These are phyloP conservation scores for Calonectria fujianensis DNA, from an alignment of 2,329 filamentous ascomycete genomes.

Conservation along the genomic window DNA sequence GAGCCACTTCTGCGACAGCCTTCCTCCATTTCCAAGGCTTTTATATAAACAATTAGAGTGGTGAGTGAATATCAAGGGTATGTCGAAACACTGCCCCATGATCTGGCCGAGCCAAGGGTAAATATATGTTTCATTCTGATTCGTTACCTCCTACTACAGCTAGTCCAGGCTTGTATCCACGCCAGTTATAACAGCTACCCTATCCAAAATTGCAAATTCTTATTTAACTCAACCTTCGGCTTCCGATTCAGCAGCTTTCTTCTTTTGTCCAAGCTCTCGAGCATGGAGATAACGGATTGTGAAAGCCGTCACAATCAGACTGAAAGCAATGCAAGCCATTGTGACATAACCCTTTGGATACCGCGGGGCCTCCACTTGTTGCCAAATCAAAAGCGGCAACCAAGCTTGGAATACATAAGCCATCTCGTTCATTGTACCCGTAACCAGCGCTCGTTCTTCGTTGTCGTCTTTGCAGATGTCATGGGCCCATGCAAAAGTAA, in stretches of 20 bases:
- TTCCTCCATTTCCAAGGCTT: background rate
- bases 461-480: slow-evolving; percentile 72
- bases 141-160: background rate
- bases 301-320: slow-evolving; percentile 70
- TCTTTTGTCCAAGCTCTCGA: slow-evolving; percentile 24
- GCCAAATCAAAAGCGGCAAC: slow-evolving; percentile 80
- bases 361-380: slow-evolving; percentile 76
- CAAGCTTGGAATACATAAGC: slow-evolving; percentile 82
- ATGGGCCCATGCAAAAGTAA: slow-evolving; percentile 69
- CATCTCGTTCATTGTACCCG: slow-evolving; percentile 80
- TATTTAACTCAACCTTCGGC: slow-evolving; percentile 15
- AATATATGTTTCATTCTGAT: background rate
- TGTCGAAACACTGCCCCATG: background rate
- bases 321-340: slow-evolving; percentile 67
- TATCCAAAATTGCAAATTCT: background rate
- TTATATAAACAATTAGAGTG: background rate
- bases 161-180: background rate
- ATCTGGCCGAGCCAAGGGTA: background rate
- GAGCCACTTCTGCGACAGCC: background rate
- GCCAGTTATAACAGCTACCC: too few relatives aligned
- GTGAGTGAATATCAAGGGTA: background rate
- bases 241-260: slow-evolving; percentile 28
- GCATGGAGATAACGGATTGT: slow-evolving; percentile 60
- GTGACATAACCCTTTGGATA: slow-evolving; percentile 78
- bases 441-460: slow-evolving; percentile 80